Base-by-base conservation (phyloP, 768 basidiomycete species). In the Rubroboletus pulcherrimus region DNA sequence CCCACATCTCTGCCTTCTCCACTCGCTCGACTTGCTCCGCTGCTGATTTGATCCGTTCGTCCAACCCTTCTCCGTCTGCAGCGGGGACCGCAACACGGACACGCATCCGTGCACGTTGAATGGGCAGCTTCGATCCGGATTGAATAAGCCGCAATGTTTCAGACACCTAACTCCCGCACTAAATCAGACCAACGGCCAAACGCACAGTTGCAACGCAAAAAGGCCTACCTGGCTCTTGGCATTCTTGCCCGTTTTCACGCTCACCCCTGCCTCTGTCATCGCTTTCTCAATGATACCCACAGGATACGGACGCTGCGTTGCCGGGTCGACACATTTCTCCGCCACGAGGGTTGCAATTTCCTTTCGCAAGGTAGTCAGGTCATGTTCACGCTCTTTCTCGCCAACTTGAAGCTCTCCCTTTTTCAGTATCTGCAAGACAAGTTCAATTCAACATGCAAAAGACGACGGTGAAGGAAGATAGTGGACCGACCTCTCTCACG, bases 241-340 rank as follows among this genome's bases (percentile, higher is more conserved):
- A 21, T 82, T 88, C 77, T 98, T 98, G 60, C 86, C 85, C 43
- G 80, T 80, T 63, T 91, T 89, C 29, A 96, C 88, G 62, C 92
- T 96, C 73, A 89, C 95, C 1, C 95, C 95, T 9, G 91, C 88
- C 68, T 98, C 95, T 9, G 84, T 75, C 96, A 99, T 96, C 0
- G 94, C 94, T 73, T 97, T 98, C 68, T 99, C 97, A 59, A 99
- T 92, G 78, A 98, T 92, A 17, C 91, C 87, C 33, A 96, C 92
- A 6, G 93, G 87, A 69, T 98, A 94, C 6, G 95, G 93, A 10
- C 85, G 77, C 68, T 92, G 87, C 1, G 93, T 96, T 5, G 80
- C 74, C 1, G 97, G 97, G 66, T 98, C 95, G 24, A 98, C 95
- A 56, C 90, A 95, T 76, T 96, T 95, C 74, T 95, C 92, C 7